Conservation (phyloP, 306 rosid species). For the Prunus mira region DNA sequence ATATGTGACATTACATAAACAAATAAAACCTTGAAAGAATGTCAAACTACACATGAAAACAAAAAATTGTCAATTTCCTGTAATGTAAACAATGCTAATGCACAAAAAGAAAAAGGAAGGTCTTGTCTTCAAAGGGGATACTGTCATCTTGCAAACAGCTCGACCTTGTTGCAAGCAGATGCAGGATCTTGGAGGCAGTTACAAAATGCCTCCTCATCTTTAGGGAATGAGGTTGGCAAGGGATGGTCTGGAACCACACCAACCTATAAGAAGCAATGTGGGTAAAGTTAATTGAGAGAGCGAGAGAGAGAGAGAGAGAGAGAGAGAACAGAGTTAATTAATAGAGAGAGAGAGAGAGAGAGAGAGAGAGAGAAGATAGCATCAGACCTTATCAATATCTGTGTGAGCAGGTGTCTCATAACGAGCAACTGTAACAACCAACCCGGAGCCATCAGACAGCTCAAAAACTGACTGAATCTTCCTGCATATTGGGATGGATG, state of each 20-base stretch:
- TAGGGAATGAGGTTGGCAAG: slow-evolving; percentile 74
- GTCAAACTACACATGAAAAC: neutral
- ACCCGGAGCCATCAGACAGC: slow-evolving; percentile 94
- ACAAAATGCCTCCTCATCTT: slow-evolving; percentile 80
- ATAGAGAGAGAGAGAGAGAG: neutral
- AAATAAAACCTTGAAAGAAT: slow-evolving; percentile 4
- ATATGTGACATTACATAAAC: neutral
- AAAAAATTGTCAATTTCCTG: slow-evolving; percentile 17
- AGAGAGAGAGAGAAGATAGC: neutral
- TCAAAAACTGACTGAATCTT: slow-evolving; percentile 93
- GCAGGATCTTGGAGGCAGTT: slow-evolving; percentile 83
- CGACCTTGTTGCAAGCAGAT: slow-evolving; percentile 68
- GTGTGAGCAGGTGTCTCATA: slow-evolving; percentile 91
- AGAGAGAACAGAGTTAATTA: neutral
- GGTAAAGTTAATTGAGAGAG: neutral
- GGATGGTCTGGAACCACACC: slow-evolving; percentile 96
- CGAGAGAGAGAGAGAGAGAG: neutral
- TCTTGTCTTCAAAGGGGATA: neutral
- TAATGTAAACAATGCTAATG: slow-evolving; percentile 4
- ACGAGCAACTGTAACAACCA: slow-evolving; percentile 94
- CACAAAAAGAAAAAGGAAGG: neutral
- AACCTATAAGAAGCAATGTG: slow-evolving; percentile 39
- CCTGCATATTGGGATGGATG: slow-evolving; percentile 42
- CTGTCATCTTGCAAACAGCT: slow-evolving; percentile 67
- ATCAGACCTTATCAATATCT: slow-evolving; percentile 76